Evolutionary conservation across 2,329 filamentous ascomycete species (phyloP).

Genomic region (Leptographium lundbergii): DNA sequence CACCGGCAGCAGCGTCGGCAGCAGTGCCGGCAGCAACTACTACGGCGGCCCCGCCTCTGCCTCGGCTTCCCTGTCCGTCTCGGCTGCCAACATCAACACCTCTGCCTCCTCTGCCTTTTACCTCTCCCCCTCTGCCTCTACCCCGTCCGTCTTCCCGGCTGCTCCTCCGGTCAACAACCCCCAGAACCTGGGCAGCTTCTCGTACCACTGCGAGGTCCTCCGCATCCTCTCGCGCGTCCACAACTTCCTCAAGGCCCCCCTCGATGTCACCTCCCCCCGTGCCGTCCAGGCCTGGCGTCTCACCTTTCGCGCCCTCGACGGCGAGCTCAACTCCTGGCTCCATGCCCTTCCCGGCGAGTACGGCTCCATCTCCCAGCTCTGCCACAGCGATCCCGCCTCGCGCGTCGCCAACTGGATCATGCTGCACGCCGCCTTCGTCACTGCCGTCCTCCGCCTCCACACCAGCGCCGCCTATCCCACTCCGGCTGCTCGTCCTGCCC

Average conservation of each 20-base stretch:
- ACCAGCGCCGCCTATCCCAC: constrained; percentile 78
- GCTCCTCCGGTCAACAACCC: constrained; percentile 32
- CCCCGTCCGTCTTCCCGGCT: background rate
- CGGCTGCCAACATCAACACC: background rate
- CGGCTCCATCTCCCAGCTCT: constrained; percentile 68
- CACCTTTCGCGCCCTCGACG: constrained; percentile 74
- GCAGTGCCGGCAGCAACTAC: background rate
- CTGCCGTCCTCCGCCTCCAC: constrained; percentile 77
- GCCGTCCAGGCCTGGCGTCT: constrained; percentile 86
- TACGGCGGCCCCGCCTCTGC: too few relatives aligned
- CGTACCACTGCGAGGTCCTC: constrained; percentile 80
- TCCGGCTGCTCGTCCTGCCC: constrained; percentile 33
- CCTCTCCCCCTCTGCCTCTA: too few relatives aligned
- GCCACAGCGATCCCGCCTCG: constrained; percentile 53
- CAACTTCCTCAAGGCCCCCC: constrained; percentile 73
- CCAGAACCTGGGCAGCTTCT: constrained; percentile 76
- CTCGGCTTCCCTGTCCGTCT: background rate
- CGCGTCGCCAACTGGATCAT: constrained; percentile 80
- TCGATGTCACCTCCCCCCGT: constrained; percentile 70
- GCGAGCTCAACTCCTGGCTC: constrained; percentile 69
- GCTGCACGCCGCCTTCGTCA: constrained; percentile 82
- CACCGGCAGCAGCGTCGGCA: constrained; percentile 9
- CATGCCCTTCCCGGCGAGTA: constrained; percentile 73
- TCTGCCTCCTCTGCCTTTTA: background rate
- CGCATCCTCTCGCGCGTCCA: constrained; percentile 80